These are phyloP conservation scores for Nakazawaea ernobii DNA, from an alignment of 805 yeast species.

Conservation along the genomic window DNA sequence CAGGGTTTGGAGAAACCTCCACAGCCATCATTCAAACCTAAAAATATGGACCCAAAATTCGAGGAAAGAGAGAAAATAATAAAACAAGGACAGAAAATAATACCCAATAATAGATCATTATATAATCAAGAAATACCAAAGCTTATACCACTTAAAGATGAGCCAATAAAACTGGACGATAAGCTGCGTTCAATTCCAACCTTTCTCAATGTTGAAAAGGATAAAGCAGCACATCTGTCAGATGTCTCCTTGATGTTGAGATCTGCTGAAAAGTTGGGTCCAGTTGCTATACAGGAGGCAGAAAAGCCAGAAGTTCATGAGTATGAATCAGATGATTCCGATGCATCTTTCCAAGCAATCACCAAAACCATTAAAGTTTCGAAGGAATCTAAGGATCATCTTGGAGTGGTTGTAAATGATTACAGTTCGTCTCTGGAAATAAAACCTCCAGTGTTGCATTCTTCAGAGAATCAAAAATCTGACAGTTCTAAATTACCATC, in stretches of 20 bases:
- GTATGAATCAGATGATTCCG: slow-evolving; percentile 17
- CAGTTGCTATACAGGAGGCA: background rate
- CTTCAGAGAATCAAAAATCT: slow-evolving; percentile 1
- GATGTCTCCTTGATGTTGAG: slow-evolving; percentile 1
- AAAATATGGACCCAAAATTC: slow-evolving; percentile 4
- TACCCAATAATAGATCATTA: background rate
- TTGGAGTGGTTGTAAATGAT: too few species aligned
- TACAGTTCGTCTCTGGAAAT: slow-evolving; percentile 15
- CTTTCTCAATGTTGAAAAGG: background rate
- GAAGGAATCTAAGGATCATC: slow-evolving; percentile 26
- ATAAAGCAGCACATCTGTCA: background rate
- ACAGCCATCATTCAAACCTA: slow-evolving; percentile 14
- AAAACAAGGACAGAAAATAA: slow-evolving; percentile 1
- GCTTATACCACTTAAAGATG: background rate
- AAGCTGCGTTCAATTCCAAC: background rate
- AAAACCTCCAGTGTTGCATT: slow-evolving; percentile 20
- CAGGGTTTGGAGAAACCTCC: slow-evolving; percentile 13
- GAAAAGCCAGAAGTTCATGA: background rate
- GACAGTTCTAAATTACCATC: slow-evolving; percentile 17
- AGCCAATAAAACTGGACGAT: background rate
- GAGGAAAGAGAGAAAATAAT: background rate
- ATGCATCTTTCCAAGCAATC: slow-evolving; percentile 43
- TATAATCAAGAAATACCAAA: background rate
- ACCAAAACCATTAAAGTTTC: slow-evolving; percentile 33
- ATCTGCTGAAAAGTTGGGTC: slow-evolving; percentile 10